phyloP scores from a whole-genome alignment of 1,284 basidiomycete genomes.

The Boletus mariae region DNA sequence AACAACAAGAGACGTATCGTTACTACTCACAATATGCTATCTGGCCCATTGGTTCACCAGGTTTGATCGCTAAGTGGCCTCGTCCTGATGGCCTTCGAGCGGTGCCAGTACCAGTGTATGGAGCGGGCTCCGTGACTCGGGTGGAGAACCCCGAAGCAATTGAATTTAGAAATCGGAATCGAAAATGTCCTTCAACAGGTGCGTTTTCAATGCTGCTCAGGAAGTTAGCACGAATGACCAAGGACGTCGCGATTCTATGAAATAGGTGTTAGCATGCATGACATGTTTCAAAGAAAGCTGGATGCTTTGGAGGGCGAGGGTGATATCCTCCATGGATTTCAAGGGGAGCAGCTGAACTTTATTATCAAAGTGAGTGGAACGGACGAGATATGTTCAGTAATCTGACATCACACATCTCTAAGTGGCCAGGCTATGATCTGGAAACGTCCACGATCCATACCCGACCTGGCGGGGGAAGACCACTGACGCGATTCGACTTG shows the following conservation, averaged over 20 bases:
- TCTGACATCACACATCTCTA: neutral
- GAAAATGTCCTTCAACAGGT: neutral
- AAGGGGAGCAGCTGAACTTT: neutral
- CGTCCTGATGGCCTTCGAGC: neutral
- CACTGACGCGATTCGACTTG: constrained; percentile 8
- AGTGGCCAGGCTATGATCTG: constrained; percentile 20
- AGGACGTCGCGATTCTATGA: neutral
- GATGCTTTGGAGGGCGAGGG: neutral
- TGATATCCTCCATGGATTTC: neutral
- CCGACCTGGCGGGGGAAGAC: neutral
- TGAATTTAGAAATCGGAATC: neutral
- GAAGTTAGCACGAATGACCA: neutral
- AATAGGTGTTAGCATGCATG: neutral
- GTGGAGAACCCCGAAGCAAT: neutral
- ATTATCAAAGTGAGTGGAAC: constrained; percentile 8
- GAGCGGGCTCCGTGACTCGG: neutral
- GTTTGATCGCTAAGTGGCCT: neutral
- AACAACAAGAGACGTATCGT: neutral
- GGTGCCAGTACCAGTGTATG: neutral
- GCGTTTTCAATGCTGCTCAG: neutral
- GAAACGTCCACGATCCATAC: neutral
- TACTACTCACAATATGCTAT: neutral
- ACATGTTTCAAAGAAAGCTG: neutral
- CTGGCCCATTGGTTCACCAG: neutral
- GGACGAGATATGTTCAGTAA: neutral